Evolutionary conservation across 202 grass and related monocot genomes (phyloP).

Genomic region (Carex arenaria): DNA sequence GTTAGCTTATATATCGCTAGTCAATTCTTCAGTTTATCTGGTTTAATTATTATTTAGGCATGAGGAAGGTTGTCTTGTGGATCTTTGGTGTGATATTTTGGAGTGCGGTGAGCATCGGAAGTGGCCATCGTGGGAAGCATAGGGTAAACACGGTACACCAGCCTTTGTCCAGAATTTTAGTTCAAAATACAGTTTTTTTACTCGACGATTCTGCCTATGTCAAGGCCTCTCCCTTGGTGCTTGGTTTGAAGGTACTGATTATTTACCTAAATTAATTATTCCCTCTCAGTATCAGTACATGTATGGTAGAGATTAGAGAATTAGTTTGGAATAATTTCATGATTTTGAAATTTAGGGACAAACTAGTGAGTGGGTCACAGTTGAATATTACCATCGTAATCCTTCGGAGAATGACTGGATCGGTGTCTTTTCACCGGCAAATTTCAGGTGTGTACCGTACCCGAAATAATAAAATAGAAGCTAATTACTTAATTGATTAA

Average conservation of each 20-base stretch:
- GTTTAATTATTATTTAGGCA: not conserved
- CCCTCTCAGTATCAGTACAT: not conserved
- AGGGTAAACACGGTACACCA: slow-evolving; percentile 31
- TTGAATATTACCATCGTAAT: slow-evolving; percentile 50
- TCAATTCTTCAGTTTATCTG: no score
- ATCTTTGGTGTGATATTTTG: not conserved
- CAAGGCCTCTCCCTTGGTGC: slow-evolving; percentile 51
- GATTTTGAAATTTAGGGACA: slow-evolving; percentile 44
- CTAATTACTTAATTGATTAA: not conserved
- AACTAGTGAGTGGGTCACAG: slow-evolving; percentile 69
- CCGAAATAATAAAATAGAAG: not conserved
- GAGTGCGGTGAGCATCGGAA: not conserved
- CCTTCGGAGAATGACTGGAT: slow-evolving; percentile 78
- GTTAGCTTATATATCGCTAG: not conserved
- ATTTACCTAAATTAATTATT: not conserved
- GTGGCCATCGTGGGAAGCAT: not conserved
- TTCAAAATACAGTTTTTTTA: slow-evolving; percentile 49
- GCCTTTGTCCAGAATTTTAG: slow-evolving; percentile 73
- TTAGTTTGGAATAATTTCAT: not conserved
- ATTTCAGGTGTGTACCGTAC: slow-evolving; percentile 61
- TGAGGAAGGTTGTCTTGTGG: not conserved
- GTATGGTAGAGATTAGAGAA: not conserved
- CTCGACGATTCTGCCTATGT: slow-evolving; percentile 45
- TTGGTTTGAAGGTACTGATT: slow-evolving; percentile 56
- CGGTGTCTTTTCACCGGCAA: slow-evolving; percentile 88